Evolutionary conservation across 345 rosid species (phyloP), one percentile per base, ranked within the genome.

Genomic region (Combretum micranthum): DNA sequence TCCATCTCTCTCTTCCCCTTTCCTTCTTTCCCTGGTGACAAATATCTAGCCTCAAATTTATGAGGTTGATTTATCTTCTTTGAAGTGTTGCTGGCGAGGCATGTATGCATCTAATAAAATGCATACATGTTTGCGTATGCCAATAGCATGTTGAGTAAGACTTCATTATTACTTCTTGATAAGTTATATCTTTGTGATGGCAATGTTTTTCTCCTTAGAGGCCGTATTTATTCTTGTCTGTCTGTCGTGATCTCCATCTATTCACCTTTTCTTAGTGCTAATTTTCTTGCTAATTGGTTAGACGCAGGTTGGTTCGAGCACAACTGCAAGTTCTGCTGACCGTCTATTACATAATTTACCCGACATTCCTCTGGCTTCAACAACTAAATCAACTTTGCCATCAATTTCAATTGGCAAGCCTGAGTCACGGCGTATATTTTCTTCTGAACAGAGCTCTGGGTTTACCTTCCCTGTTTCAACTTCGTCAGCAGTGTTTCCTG

Each of bases 401-500:
- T 64, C 81, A 15, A 83, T 88, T 52, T 69, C 85, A 42, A 64
- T 86, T 18, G 50, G 57, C 60, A 93, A 80, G 70, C 83, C 82
- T 22, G 72, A 53, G 43, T 77, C 69, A 49, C 80, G 64, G 68
- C 75, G 85, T 83, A 55, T 65, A 32, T 62, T 67, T 59, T 66
- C 95, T 46, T 71, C 84, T 13, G 88, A 81, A 51, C 63, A 65
- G 50, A 78, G 70, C 64, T 7, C 63, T 0, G 80, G 91, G 48
- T 88, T 86, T 66, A 80, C 83, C 37, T 93, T 93, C 71, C 97
- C 88, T 1, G 75, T 84, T 57, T 67, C 91, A 64, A 63, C 81
- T 57, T 59, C 83, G 13, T 68, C 73, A 37, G 85, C 83, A 15
- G 64, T 60, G 14, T 66, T 66, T 10, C 77, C 89, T 23, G 97